Base-by-base conservation (phyloP, 2,329 filamentous ascomycete species). In the Conoideocrella luteorostrata region DNA sequence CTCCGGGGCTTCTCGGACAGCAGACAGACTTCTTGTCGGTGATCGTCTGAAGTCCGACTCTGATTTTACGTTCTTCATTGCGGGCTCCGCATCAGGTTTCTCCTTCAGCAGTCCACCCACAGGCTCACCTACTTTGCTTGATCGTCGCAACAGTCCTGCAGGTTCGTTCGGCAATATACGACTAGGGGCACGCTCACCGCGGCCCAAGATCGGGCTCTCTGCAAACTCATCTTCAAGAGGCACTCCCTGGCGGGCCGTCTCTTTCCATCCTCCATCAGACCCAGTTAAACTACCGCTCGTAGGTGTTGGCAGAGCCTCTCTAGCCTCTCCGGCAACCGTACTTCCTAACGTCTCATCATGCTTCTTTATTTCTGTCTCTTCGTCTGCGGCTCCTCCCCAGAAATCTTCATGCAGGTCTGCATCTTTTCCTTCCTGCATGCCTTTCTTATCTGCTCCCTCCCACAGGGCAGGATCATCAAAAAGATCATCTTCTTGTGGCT, bases 1-100 rank as follows among this genome's bases (percentile, higher is more conserved):
- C 51, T 77, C 74, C 1, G 65, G 64, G 7, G 65, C 62, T 52
- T 80, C 75, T 51, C 68, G 65, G 4, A 80, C 75, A 0, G 74
- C 70, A 4, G 75, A 65, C 37, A 80, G 57, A n/a, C 61, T 61
- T 43, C 68, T 65, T 5, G 67, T 61, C 17, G 69, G 63, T 3
- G 67, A 69, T 38, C 67, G 65, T 45, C 65, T 62, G 45, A 69
- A 65, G 33, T 70, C 71, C 21, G 61, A 52, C 13, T 63, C 41
- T 13, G 62, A 52, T 39, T 53, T 47, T 39, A 50, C 36, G 10
- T 53, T 56, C 20, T 45, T 49, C 23, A 49, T 39, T 30, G 53
- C 47, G 17, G 52, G 49, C n/a, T 52, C 46, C 20, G 49, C 51
- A 35, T 55, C 54, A 17, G 46, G 47, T 41, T 54, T 55, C 53